phyloP scores from a whole-genome alignment of 1,284 basidiomycete species.

The Coniferiporia weirii region DNA sequence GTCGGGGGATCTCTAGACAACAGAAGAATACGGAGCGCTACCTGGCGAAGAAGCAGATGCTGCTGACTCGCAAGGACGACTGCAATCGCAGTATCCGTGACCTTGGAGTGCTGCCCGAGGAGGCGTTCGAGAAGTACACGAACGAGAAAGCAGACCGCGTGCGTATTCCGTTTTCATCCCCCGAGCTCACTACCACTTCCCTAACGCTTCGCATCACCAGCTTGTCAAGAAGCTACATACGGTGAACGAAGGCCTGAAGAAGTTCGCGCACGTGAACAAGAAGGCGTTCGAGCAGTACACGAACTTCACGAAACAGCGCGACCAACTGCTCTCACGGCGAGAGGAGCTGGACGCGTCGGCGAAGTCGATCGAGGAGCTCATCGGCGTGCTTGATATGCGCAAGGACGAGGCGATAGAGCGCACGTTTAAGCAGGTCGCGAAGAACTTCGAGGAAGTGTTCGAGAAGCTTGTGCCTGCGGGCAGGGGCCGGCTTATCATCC shows the following conservation, averaged over 20 bases:
- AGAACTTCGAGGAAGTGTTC: conserved; percentile 96
- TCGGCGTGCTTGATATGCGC: conserved; percentile 90
- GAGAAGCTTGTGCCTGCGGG: conserved; percentile 96
- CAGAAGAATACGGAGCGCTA: conserved; percentile 96
- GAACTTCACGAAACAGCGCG: conserved; percentile 96
- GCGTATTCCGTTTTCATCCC: conserved; percentile 24
- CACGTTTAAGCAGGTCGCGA: conserved; percentile 97
- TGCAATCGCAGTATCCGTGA: conserved; percentile 94
- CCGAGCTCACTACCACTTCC: not conserved
- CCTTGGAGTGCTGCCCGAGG: conserved; percentile 93
- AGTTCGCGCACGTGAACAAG: conserved; percentile 98
- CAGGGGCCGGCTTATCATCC: conserved; percentile 86
- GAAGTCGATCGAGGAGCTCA: conserved; percentile 88
- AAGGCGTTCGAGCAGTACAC: conserved; percentile 99
- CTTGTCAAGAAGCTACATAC: conserved; percentile 87
- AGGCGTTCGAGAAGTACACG: conserved; percentile 94
- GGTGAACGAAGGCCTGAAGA: conserved; percentile 90
- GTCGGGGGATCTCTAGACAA: conserved; percentile 78
- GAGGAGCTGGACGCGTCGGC: conserved; percentile 90
- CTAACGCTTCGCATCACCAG: conserved; percentile 35
- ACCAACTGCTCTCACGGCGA: conserved; percentile 81
- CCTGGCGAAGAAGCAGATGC: conserved; percentile 84
- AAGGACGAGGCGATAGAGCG: conserved; percentile 99
- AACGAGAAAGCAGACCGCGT: conserved; percentile 80
- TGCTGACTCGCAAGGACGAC: conserved; percentile 82